These are phyloP conservation scores for Luffa acutangula DNA, from an alignment of 306 rosid species.

Conservation along the genomic window DNA sequence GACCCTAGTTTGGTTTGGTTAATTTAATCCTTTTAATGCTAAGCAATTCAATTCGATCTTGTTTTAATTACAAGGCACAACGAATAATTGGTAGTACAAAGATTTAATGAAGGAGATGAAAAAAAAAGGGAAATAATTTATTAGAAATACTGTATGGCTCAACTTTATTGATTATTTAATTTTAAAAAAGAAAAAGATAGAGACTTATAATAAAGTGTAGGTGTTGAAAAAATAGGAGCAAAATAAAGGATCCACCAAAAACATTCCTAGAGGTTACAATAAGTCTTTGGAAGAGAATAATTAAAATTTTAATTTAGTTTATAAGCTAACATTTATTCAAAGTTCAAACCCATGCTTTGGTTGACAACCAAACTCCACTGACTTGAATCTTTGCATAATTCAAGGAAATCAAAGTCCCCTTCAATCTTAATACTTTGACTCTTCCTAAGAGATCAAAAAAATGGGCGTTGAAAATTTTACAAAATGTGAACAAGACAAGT, in stretches of 20 bases:
- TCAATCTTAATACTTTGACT: neutral
- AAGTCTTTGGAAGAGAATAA: neutral
- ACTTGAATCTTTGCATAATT: conserved; percentile 10
- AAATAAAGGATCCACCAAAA: neutral
- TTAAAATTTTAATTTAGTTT: neutral
- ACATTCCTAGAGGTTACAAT: neutral
- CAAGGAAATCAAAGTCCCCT: neutral
- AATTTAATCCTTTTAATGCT: neutral
- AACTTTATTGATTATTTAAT: neutral
- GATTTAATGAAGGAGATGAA: neutral
- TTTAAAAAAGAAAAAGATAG: neutral
- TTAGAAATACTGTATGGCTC: neutral
- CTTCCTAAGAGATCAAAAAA: neutral
- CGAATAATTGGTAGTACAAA: neutral
- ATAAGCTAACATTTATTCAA: neutral
- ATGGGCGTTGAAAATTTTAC: neutral
- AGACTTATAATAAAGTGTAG: neutral
- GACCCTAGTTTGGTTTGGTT: neutral
- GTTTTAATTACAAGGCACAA: neutral
- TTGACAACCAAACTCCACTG: neutral
- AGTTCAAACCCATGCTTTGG: neutral
- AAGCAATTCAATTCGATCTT: neutral
- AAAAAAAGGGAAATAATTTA: neutral
- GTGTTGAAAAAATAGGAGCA: neutral
- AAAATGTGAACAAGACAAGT: neutral